Evolutionary conservation across 306 rosid genomes (phyloP).

Genomic region (Sophora flavescens): DNA sequence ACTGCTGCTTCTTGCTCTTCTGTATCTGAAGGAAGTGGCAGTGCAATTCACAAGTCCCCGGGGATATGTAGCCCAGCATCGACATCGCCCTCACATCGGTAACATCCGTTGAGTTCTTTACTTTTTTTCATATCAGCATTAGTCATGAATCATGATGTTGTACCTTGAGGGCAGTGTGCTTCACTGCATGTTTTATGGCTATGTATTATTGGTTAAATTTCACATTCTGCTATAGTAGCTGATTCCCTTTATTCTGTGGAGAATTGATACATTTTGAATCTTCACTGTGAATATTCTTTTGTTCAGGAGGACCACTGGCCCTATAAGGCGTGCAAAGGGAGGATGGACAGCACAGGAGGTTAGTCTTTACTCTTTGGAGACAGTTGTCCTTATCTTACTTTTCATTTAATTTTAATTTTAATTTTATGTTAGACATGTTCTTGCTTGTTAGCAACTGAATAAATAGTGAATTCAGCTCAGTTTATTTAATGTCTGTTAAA

Average conservation of each 20-base stretch:
- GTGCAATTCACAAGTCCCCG: slow-evolving; percentile 76
- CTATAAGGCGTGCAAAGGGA: slow-evolving; percentile 97
- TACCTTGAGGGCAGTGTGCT: slow-evolving; percentile 14
- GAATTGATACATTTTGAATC: slow-evolving; percentile 5
- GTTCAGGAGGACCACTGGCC: slow-evolving; percentile 91
- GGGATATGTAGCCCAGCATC: slow-evolving; percentile 73
- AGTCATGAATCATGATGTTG: slow-evolving; percentile 10
- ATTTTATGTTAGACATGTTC: slow-evolving; percentile 32
- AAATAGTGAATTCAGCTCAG: slow-evolving; percentile 36
- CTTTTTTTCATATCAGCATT: slow-evolving; percentile 32
- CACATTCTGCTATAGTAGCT: slow-evolving; percentile 22
- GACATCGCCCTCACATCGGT: slow-evolving; percentile 79
- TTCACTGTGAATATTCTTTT: slow-evolving; percentile 37
- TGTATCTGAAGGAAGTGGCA: slow-evolving; percentile 78
- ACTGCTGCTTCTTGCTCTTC: slow-evolving; percentile 87
- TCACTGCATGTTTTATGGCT: slow-evolving; percentile 9
- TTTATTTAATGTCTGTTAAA: slow-evolving; percentile 17
- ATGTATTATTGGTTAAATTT: slow-evolving; percentile 34
- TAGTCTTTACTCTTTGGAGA: slow-evolving; percentile 46
- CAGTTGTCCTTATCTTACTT: not conserved
- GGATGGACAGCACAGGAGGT: slow-evolving; percentile 99
- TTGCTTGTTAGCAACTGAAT: slow-evolving; percentile 41
- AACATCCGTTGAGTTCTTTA: slow-evolving; percentile 43
- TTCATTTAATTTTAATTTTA: not conserved
- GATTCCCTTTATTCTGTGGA: slow-evolving; percentile 8